Percentiles rank a stretch among this genome's conserved stretches.
phyloP scores from a whole-genome alignment of 2,329 filamentous ascomycete genomes.

The Diaporthe eres region DNA sequence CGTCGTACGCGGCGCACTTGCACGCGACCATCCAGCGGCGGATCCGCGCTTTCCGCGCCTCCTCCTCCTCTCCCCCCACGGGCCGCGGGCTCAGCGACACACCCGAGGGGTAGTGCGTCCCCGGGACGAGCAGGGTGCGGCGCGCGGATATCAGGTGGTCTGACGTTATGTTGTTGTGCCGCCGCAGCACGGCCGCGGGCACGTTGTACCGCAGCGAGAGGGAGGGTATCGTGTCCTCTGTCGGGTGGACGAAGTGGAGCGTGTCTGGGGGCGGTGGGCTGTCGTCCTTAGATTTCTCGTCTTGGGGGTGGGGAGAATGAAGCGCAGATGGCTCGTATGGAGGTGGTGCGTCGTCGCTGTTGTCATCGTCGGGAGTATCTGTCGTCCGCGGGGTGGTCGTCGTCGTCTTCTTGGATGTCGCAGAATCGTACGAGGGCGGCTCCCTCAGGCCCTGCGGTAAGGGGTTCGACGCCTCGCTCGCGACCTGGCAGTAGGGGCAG shows the following conservation, averaged over 20 bases:
- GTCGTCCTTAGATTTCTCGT: background rate
- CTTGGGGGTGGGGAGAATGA: background rate
- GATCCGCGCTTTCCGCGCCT: slow-evolving; percentile 77
- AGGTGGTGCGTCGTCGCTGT: background rate
- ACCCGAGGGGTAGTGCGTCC: slow-evolving; percentile 67
- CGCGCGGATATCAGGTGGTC: slow-evolving; percentile 80
- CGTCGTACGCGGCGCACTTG: slow-evolving; percentile 83
- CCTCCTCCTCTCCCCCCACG: slow-evolving; percentile 81
- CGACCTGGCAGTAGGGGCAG: slow-evolving; percentile 84
- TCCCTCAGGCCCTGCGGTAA: slow-evolving; percentile 75
- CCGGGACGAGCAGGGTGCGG: slow-evolving; percentile 79
- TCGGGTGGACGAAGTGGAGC: slow-evolving; percentile 81
- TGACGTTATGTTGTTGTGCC: slow-evolving; percentile 77
- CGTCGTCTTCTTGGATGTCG: slow-evolving; percentile 44
- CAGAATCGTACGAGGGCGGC: slow-evolving; percentile 74
- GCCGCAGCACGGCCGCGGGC: slow-evolving; percentile 72
- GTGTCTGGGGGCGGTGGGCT: slow-evolving; percentile 66
- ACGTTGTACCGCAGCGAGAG: slow-evolving; percentile 81
- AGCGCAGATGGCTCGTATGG: slow-evolving; percentile 3
- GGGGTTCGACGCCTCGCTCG: slow-evolving; percentile 67
- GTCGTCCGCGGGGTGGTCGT: slow-evolving; percentile 39
- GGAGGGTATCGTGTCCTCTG: slow-evolving; percentile 76
- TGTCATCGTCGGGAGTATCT: slow-evolving; percentile 42
- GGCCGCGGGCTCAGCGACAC: slow-evolving; percentile 74
- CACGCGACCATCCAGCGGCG: slow-evolving; percentile 84